Percentiles rank a stretch among this genome's conserved stretches.
Conservation (phyloP, 2,329 filamentous ascomycete species). For the Sporothrix mexicana region DNA sequence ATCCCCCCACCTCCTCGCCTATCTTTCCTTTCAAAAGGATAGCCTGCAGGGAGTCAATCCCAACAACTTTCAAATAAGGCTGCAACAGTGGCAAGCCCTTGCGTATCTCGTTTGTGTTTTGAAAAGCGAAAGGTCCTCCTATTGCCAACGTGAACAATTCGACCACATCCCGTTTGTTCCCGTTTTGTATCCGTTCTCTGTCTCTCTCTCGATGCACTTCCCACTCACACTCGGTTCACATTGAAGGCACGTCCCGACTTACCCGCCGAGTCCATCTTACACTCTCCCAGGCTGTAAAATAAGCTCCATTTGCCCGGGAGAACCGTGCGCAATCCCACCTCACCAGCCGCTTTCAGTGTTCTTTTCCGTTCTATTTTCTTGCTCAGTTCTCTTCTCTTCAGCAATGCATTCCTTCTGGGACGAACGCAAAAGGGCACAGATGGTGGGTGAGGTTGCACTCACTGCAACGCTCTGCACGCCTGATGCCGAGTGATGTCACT, state of each 20-base stretch:
- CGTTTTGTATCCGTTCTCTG: neutral
- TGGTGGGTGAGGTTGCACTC: neutral
- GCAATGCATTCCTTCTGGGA: neutral
- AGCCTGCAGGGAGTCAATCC: neutral
- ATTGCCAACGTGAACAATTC: neutral
- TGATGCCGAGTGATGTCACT: constrained; percentile 20
- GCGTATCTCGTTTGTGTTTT: constrained; percentile 8
- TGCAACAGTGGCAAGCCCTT: neutral
- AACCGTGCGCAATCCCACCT: constrained; percentile 17
- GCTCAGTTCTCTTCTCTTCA: neutral
- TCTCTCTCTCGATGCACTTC: neutral
- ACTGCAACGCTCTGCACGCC: constrained; percentile 14
- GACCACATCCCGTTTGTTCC: neutral
- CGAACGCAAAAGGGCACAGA: neutral
- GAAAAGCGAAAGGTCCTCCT: neutral
- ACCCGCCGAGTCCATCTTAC: too few relatives aligned
- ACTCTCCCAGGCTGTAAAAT: constrained; percentile 1
- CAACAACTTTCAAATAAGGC: neutral
- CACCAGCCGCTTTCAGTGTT: constrained; percentile 2
- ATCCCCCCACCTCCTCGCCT: neutral
- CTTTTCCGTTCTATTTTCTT: neutral
- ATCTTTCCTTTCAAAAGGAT: too few relatives aligned
- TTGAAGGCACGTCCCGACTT: neutral
- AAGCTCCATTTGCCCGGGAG: neutral
- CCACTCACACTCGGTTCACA: too few relatives aligned